Evolutionary conservation across 2,329 filamentous ascomycete species (phyloP).

Genomic region (Hymenoscyphus albidus): DNA sequence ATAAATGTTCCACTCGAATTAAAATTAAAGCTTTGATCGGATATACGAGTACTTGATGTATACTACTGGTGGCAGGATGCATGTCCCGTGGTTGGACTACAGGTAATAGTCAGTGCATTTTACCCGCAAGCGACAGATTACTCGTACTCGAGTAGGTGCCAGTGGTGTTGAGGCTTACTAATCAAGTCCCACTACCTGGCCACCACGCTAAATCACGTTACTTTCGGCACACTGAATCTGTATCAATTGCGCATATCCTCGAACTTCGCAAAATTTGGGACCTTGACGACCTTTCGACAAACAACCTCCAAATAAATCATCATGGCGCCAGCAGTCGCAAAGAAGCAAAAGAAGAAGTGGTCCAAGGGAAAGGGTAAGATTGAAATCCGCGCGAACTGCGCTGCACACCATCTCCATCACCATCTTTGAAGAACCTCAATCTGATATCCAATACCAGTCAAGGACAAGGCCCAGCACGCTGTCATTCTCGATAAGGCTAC

Average conservation of each 20-base stretch:
- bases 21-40: too few relatives aligned
- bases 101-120: too few relatives aligned
- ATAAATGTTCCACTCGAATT: too few relatives aligned
- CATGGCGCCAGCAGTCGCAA: slow-evolving; percentile 12
- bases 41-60: too few relatives aligned
- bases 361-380: slow-evolving; percentile 56
- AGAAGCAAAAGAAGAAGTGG: slow-evolving; percentile 41
- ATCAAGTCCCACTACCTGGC: not conserved
- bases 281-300: slow-evolving; percentile 5
- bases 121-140: too few relatives aligned
- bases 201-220: slow-evolving; percentile 6
- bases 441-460: slow-evolving; percentile 56
- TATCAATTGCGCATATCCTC: not conserved
- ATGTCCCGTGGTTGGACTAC: too few relatives aligned
- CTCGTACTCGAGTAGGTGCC: too few relatives aligned
- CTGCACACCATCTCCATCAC: not conserved
- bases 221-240: not conserved
- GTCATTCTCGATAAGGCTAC: slow-evolving; percentile 98
- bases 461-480: slow-evolving; percentile 99
- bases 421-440: not conserved
- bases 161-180: not conserved
- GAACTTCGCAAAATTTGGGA: not conserved
- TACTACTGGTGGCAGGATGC: too few relatives aligned
- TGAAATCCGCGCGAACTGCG: slow-evolving; percentile 18
- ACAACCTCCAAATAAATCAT: slow-evolving; percentile 7